Evolutionary conservation across 352 stramenopile genomes (phyloP).

Genomic region (Albugo laibachii): DNA sequence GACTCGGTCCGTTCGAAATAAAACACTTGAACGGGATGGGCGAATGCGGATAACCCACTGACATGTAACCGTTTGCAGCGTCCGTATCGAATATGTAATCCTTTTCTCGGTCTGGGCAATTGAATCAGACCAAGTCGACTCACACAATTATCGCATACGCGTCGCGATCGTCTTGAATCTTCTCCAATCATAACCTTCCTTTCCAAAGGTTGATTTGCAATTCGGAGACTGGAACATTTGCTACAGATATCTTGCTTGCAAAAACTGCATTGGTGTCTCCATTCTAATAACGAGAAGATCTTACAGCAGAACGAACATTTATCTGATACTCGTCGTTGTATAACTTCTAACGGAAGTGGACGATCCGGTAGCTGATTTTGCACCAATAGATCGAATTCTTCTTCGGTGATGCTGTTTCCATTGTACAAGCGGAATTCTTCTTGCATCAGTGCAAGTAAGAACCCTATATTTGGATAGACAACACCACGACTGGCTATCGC

Average conservation of each 20-base stretch:
- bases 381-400: conserved; percentile 55
- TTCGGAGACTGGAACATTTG: conserved; percentile 47
- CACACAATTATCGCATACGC: conserved; percentile 60
- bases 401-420: conserved; percentile 39
- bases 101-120: conserved; percentile 8
- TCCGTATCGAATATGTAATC: conserved; percentile 17
- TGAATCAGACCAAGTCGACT: conserved; percentile 62
- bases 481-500: conserved; percentile 50
- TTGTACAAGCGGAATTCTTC: conserved; percentile 65
- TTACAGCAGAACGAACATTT: conserved; percentile 50
- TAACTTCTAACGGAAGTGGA: conserved; percentile 26
- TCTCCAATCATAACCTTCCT: background rate
- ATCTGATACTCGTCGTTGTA: conserved; percentile 22
- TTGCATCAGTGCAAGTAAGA: conserved; percentile 47
- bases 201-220: too few relatives aligned
- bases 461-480: conserved; percentile 70
- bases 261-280: conserved; percentile 71
- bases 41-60: conserved; percentile 59
- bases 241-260: conserved; percentile 60
- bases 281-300: conserved; percentile 59
- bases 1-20: conserved; percentile 64
- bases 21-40: conserved; percentile 53
- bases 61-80: conserved; percentile 59
- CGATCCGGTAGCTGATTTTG: conserved; percentile 54
- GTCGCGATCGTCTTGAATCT: conserved; percentile 1